Conservation (phyloP, 2,329 filamentous ascomycete species). For the Colletotrichum sp. region DNA sequence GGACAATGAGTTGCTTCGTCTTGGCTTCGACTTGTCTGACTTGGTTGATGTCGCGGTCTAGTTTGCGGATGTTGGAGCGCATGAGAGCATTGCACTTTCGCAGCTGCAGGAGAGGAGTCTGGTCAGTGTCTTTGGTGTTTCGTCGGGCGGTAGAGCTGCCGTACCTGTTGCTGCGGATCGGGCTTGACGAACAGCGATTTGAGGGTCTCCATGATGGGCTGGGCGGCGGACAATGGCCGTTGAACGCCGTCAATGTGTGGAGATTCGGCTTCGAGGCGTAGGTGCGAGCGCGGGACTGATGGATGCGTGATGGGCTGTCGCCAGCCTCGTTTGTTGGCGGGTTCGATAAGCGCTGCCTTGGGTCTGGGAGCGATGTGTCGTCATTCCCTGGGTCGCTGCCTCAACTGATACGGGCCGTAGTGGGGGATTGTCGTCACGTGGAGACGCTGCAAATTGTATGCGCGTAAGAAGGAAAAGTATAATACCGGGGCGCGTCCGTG, state of each 20-base stretch:
- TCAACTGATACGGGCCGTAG: constrained; percentile 10
- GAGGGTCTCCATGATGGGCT: constrained; percentile 78
- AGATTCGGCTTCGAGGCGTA: neutral
- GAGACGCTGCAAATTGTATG: neutral
- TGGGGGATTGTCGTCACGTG: constrained; percentile 20
- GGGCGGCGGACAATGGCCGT: neutral
- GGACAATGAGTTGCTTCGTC: constrained; percentile 83
- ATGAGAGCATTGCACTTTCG: constrained; percentile 94
- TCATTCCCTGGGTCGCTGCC: constrained; percentile 6
- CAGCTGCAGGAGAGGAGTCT: constrained; percentile 60
- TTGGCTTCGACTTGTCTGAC: constrained; percentile 82
- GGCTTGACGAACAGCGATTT: constrained; percentile 89
- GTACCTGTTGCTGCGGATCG: constrained; percentile 90
- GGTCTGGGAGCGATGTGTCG: constrained; percentile 15
- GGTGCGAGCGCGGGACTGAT: neutral
- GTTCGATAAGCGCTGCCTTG: constrained; percentile 14
- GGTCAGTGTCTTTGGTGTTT: neutral
- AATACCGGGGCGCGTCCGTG: neutral
- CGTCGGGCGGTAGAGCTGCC: constrained; percentile 23
- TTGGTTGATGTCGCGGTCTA: constrained; percentile 88
- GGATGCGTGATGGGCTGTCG: neutral
- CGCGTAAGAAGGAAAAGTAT: neutral
- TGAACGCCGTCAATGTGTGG: neutral
- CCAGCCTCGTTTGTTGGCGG: constrained; percentile 16
- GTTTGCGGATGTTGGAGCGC: constrained; percentile 86